These are phyloP conservation scores for Podospora australis DNA, from an alignment of 495 filamentous ascomycete genomes.

Conservation along the genomic window DNA sequence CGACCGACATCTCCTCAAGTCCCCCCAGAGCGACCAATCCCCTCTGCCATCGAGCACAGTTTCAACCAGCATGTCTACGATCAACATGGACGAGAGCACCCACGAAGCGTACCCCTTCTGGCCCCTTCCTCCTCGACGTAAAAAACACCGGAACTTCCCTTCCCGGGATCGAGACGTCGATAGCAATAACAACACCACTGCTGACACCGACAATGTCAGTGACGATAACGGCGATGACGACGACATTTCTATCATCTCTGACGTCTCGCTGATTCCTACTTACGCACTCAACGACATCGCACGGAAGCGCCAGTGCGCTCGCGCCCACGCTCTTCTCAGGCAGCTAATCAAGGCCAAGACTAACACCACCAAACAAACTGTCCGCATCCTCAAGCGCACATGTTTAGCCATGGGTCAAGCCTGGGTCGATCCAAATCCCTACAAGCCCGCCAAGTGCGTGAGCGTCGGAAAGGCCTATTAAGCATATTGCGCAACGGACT, in stretches of 20 bases:
- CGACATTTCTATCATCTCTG: slow-evolving; percentile 18
- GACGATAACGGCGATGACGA: slow-evolving; percentile 1
- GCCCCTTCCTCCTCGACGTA: neutral
- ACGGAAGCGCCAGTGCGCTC: slow-evolving; percentile 5
- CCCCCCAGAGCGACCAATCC: too few relatives aligned
- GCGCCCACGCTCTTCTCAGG: slow-evolving; percentile 7
- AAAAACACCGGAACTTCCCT: neutral
- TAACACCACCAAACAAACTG: slow-evolving; percentile 11
- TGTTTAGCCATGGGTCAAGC: slow-evolving; percentile 9
- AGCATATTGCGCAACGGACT: too few relatives aligned
- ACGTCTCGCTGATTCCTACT: slow-evolving; percentile 18
- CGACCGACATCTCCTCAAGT: too few relatives aligned
- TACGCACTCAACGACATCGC: slow-evolving; percentile 15
- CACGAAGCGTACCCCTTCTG: too few relatives aligned
- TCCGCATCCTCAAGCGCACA: slow-evolving; percentile 8
- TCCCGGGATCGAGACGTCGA: neutral
- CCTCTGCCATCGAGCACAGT: too few relatives aligned
- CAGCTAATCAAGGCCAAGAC: slow-evolving; percentile 9
- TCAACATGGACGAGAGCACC: too few relatives aligned
- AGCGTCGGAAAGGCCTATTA: slow-evolving; percentile 7
- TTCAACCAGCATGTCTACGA: too few relatives aligned
- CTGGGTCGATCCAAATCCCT: neutral
- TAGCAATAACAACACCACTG: neutral
- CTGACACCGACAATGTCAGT: neutral
- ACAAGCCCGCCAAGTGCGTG: slow-evolving; percentile 11